Percentiles rank a stretch among this genome's conserved stretches.
These are phyloP conservation scores for Diaporthe ampelina DNA, from an alignment of 2,329 filamentous ascomycete species.

Conservation along the genomic window DNA sequence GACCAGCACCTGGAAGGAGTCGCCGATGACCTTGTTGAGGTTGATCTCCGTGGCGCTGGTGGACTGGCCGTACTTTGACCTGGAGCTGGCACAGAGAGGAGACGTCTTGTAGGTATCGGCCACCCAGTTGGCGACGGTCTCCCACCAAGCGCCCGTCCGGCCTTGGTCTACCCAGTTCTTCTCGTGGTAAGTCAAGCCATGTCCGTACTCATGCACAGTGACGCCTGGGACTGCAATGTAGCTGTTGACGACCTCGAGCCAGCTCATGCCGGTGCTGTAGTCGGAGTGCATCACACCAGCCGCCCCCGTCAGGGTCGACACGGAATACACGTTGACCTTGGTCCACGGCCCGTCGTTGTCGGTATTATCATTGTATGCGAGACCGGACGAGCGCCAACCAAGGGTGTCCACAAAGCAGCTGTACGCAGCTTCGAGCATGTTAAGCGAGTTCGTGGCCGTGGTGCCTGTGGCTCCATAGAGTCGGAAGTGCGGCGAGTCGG, in stretches of 20 bases:
- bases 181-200: conserved; percentile 62
- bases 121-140: conserved; percentile 64
- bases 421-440: conserved; percentile 45
- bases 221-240: conserved; percentile 56
- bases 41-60: conserved; percentile 56
- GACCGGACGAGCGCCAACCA: conserved; percentile 56
- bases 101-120: conserved; percentile 64
- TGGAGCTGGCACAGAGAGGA: conserved; percentile 56
- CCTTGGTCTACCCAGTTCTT: conserved; percentile 59
- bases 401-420: conserved; percentile 56
- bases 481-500: conserved; percentile 25
- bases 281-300: conserved; percentile 58
- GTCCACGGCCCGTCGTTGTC: conserved; percentile 56
- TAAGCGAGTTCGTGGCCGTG: conserved; percentile 43
- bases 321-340: conserved; percentile 63
- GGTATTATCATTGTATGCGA: conserved; percentile 53
- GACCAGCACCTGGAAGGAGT: conserved; percentile 63
- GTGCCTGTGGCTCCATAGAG: conserved; percentile 13
- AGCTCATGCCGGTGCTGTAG: conserved; percentile 54
- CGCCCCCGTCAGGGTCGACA: conserved; percentile 53
- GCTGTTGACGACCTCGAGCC: conserved; percentile 57
- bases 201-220: conserved; percentile 65
- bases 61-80: conserved; percentile 53
- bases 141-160: conserved; percentile 65
- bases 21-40: conserved; percentile 59